These are phyloP conservation scores for Castanospermum australe DNA, from an alignment of 306 rosid genomes.

Conservation along the genomic window DNA sequence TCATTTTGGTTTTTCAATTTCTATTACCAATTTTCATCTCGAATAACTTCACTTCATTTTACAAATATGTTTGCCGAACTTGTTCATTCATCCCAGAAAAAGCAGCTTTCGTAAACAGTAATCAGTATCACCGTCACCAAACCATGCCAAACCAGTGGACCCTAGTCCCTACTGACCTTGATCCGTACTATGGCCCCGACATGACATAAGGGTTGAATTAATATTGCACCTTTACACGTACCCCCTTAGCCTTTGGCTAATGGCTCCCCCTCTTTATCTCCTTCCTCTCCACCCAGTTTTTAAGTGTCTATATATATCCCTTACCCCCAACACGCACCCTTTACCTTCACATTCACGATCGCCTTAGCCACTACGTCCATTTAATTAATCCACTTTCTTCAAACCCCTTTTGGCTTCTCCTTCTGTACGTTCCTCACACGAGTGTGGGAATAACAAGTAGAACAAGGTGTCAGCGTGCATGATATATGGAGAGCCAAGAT, in stretches of 20 bases:
- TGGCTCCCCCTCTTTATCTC: not conserved
- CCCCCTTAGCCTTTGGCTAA: not conserved
- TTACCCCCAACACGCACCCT: not conserved
- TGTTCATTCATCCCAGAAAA: not conserved
- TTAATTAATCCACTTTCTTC: not conserved
- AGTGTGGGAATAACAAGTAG: conserved; percentile 30
- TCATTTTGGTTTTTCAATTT: not conserved
- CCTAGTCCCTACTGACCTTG: conserved; percentile 43
- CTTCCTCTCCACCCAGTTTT: not conserved
- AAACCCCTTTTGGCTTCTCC: not conserved
- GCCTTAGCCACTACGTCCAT: not conserved
- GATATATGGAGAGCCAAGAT: conserved; percentile 77
- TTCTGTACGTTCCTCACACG: conserved; percentile 33
- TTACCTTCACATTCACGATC: not conserved
- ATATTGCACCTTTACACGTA: conserved; percentile 40
- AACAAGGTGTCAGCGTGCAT: not conserved
- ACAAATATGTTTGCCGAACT: not conserved
- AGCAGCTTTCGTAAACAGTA: not conserved
- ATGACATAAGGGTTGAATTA: not conserved
- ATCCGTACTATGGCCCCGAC: conserved; percentile 63
- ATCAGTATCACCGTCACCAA: not conserved
- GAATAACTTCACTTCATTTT: not conserved
- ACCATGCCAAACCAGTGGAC: conserved; percentile 4
- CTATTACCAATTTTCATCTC: not conserved
- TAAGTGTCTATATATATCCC: not conserved